A percentile compares a stretch with the other conserved stretches of the same genome.
Conservation (phyloP, 305 asterid genomes). For the Nicotiana rustica region DNA sequence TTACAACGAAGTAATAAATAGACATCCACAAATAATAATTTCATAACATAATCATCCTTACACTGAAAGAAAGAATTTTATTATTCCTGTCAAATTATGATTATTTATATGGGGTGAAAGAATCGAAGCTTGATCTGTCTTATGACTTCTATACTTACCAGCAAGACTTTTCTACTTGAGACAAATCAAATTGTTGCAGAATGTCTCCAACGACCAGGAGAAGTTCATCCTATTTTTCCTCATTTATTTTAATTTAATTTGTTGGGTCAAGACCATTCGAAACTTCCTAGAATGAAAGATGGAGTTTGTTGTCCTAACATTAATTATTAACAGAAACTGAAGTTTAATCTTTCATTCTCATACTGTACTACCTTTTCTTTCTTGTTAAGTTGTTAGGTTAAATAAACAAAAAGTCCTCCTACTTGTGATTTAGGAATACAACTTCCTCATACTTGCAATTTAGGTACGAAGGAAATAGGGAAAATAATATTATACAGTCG, state of each 20-base stretch:
- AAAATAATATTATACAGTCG: too few species aligned
- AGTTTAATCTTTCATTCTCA: neutral
- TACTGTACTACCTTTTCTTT: neutral
- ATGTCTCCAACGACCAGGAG: neutral
- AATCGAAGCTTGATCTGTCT: neutral
- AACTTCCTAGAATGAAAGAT: neutral
- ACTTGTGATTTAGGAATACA: neutral
- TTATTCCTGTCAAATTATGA: neutral
- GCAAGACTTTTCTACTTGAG: neutral
- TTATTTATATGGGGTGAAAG: neutral
- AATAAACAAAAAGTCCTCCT: neutral
- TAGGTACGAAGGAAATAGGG: neutral
- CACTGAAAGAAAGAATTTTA: neutral
- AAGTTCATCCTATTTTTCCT: neutral
- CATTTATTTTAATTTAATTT: neutral
- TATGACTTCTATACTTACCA: neutral
- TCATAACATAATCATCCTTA: neutral
- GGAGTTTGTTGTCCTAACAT: conserved; percentile 4
- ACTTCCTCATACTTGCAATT: neutral
- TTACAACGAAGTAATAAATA: too few species aligned
- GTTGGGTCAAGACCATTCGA: neutral
- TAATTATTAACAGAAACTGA: conserved; percentile 1
- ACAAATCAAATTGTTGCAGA: conserved; percentile 4
- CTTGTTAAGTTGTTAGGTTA: neutral
- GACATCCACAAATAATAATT: too few species aligned